These are phyloP conservation scores for Pisolithus orientalis DNA, from an alignment of 768 basidiomycete genomes.

Conservation along the genomic window DNA sequence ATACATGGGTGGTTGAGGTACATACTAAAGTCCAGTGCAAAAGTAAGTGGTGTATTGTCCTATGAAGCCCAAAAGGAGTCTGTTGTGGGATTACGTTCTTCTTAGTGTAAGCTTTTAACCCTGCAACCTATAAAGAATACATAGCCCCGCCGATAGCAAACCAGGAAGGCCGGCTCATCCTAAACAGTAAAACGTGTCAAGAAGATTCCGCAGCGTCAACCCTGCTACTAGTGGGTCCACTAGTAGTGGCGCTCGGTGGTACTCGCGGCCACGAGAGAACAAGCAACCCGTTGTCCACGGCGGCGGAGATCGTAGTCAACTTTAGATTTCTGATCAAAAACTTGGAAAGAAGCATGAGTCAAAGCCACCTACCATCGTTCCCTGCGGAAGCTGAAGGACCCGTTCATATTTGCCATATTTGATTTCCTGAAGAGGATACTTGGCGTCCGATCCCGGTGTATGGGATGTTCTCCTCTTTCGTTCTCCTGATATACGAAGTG, in stretches of 20 bases:
- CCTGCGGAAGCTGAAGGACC: constrained; percentile 29
- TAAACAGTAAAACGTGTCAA: not conserved
- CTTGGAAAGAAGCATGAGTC: constrained; percentile 2
- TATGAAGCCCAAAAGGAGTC: no score
- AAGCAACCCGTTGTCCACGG: constrained; percentile 34
- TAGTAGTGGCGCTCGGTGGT: constrained; percentile 12
- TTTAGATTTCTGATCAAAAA: constrained; percentile 5
- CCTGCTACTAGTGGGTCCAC: not conserved
- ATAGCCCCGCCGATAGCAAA: no score
- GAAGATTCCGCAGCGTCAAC: not conserved
- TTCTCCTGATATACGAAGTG: constrained; percentile 31
- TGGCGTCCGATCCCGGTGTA: constrained; percentile 11
- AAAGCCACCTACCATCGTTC: constrained; percentile 27
- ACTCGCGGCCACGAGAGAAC: constrained; percentile 33
- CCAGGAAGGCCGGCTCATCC: no score
- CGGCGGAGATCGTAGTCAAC: constrained; percentile 34
- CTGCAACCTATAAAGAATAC: no score
- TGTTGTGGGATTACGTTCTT: no score
- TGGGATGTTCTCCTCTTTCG: constrained; percentile 15
- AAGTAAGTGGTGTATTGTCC: no score
- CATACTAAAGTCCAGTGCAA: no score
- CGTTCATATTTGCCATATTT: constrained; percentile 36
- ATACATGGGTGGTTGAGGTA: no score
- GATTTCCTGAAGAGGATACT: constrained; percentile 31
- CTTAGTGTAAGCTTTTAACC: no score